These are phyloP conservation scores for Themeda triandra DNA, from an alignment of 176 grass and related monocot species.

Conservation along the genomic window DNA sequence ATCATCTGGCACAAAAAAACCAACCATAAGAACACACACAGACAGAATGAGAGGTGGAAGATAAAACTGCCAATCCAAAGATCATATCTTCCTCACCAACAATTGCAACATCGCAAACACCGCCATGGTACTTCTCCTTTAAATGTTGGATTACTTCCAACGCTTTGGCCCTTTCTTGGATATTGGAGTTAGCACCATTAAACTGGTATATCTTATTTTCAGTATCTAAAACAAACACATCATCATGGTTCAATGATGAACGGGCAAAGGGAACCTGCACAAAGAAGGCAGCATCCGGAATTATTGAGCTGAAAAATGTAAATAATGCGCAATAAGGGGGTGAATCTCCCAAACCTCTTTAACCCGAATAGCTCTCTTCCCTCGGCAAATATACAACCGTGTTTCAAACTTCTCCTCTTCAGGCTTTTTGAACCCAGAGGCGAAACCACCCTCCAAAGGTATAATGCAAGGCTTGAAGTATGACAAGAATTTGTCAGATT, in stretches of 20 bases:
- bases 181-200: slow-evolving; percentile 95
- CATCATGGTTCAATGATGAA: slow-evolving; percentile 87
- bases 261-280: slow-evolving; percentile 90
- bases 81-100: slow-evolving; percentile 52
- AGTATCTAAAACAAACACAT: slow-evolving; percentile 92
- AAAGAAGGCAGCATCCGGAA: slow-evolving; percentile 27
- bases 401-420: slow-evolving; percentile 94
- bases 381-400: slow-evolving; percentile 79
- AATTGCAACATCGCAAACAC: slow-evolving; percentile 86
- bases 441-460: slow-evolving; percentile 97
- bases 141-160: slow-evolving; percentile 95
- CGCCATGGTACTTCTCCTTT: slow-evolving; percentile 86
- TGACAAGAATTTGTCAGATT: slow-evolving; percentile 96
- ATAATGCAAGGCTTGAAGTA: slow-evolving; percentile 99
- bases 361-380: slow-evolving; percentile 91
- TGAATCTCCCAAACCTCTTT: slow-evolving; percentile 62
- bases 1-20: slow-evolving; percentile 61
- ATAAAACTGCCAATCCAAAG: neutral
- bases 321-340: neutral
- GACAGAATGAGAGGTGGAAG: neutral
- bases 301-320: neutral
- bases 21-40: slow-evolving; percentile 11
- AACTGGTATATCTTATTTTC: slow-evolving; percentile 95
- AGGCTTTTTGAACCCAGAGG: slow-evolving; percentile 89
- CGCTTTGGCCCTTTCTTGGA: slow-evolving; percentile 98